Evolutionary conservation across 805 yeast genomes (phyloP), one percentile per base, ranked within the genome.

Genomic region (Wickerhamiella alocasiicola): DNA sequence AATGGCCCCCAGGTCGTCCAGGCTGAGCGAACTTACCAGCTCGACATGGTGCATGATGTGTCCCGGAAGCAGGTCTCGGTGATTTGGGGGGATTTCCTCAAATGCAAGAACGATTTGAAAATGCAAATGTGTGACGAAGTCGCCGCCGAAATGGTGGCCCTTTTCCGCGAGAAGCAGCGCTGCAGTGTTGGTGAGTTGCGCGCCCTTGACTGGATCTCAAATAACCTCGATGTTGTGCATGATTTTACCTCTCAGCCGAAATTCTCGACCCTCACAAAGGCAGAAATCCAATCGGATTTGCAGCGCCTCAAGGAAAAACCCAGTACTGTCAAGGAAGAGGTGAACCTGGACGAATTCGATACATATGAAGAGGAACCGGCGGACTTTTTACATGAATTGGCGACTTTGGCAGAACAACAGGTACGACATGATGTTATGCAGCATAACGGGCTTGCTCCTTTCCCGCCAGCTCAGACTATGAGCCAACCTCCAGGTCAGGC

Each of bases 1-100:
- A 20, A 12, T 4, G 40, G 27, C 4, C 34, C 31, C 13, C 16
- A 30, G 17, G 19, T 29, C 31, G 40, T 36, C 29, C 29, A 29
- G 28, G 27, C 40, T 7, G 20, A 20, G 31, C 42, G n/a, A 28
- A 23, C 49, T 25, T 53, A 54, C 48, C 50, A 53, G 36, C 21
- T 40, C 13, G 23, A 36, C 3, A 43, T 46, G 48, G 43, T 54
- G 37, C 36, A 29, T 13, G 29, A 42, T 16, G 48, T 44, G 6
- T 39, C 56, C 9, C 28, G 29, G 7, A 54, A 52, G 13, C 55
- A 54, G 25, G 44, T 45, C 9, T 45, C 47, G 13, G 44, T 49
- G 34, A 46, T 49, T 7, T 55, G 61, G 62, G 44, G 55, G 18
- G 56, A 59, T 42, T 60, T 51, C 44, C 24, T 45, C 45, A 49